phyloP scores from a whole-genome alignment of 1,284 basidiomycete genomes.

The Ceratobasidium sp. region DNA sequence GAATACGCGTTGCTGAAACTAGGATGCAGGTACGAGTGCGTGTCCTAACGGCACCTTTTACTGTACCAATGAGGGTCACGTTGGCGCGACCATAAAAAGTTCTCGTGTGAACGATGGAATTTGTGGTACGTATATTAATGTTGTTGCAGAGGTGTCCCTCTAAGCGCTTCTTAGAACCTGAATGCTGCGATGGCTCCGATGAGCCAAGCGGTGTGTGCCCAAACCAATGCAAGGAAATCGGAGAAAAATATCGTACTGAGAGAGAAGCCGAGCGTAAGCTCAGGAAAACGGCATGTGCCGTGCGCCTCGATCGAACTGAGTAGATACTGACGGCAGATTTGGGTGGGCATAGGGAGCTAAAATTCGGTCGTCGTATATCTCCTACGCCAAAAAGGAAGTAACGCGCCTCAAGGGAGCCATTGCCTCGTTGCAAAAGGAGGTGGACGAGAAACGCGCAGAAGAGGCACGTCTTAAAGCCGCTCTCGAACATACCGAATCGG shows the following conservation, averaged over 20 bases:
- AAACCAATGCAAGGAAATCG: conserved; percentile 78
- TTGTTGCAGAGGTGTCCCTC: conserved; percentile 12
- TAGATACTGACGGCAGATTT: not conserved
- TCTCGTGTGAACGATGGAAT: conserved; percentile 93
- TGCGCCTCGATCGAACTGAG: not conserved
- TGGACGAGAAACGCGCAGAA: conserved; percentile 70
- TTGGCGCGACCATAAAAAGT: conserved; percentile 76
- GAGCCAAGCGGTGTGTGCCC: conserved; percentile 80
- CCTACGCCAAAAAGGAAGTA: conserved; percentile 86
- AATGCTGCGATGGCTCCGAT: conserved; percentile 98
- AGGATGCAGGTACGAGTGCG: conserved; percentile 75
- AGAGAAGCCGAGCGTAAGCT: conserved; percentile 74
- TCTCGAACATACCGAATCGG: conserved; percentile 69
- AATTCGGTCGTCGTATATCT: conserved; percentile 86
- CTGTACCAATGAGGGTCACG: conserved; percentile 87
- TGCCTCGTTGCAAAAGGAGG: conserved; percentile 60
- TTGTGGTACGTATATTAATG: conserved; percentile 71
- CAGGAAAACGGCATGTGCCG: conserved; percentile 70
- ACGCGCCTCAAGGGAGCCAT: conserved; percentile 71
- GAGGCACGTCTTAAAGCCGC: conserved; percentile 68
- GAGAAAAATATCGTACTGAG: conserved; percentile 69
- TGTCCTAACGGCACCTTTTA: conserved; percentile 81
- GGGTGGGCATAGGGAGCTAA: conserved; percentile 72
- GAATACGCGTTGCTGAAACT: conserved; percentile 14
- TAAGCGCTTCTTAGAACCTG: conserved; percentile 63